A percentile compares a stretch with the other conserved stretches of the same genome.
phyloP scores from a whole-genome alignment of 2,329 filamentous ascomycete species.

The Botrytis tulipae region DNA sequence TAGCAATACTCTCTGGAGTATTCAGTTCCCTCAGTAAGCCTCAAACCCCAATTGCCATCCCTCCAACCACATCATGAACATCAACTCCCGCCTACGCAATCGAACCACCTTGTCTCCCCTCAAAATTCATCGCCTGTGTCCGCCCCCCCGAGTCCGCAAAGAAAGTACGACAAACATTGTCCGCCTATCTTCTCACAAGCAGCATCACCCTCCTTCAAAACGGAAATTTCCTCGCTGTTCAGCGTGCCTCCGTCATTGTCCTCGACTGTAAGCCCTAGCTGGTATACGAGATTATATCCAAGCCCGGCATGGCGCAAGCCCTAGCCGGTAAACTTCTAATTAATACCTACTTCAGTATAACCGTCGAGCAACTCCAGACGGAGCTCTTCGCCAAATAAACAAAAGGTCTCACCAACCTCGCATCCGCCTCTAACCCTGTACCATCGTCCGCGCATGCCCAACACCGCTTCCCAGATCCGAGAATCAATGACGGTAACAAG shows the following conservation, averaged over 20 bases:
- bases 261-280: slow-evolving; percentile 80
- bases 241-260: slow-evolving; percentile 69
- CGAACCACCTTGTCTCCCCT: slow-evolving; percentile 60
- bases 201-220: slow-evolving; percentile 66
- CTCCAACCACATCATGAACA: slow-evolving; percentile 45
- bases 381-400: slow-evolving; percentile 45
- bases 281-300: slow-evolving; percentile 65
- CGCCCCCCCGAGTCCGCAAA: slow-evolving; percentile 66
- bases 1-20: slow-evolving; percentile 79
- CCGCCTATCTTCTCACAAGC: slow-evolving; percentile 52
- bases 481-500: slow-evolving; percentile 83
- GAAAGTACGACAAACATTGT: slow-evolving; percentile 64
- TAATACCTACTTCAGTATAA: slow-evolving; percentile 76
- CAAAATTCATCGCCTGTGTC: slow-evolving; percentile 79
- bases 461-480: slow-evolving; percentile 74
- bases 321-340: slow-evolving; percentile 78
- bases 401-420: slow-evolving; percentile 35
- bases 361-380: slow-evolving; percentile 64
- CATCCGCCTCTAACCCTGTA: slow-evolving; percentile 36
- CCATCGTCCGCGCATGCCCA: slow-evolving; percentile 69
- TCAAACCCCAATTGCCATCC: slow-evolving; percentile 40
- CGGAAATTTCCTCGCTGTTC: slow-evolving; percentile 66
- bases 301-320: slow-evolving; percentile 67
- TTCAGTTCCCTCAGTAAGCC: slow-evolving; percentile 63
- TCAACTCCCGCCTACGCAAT: slow-evolving; percentile 46